Evolutionary conservation across 2,329 filamentous ascomycete genomes (phyloP).

Genomic region (Fusarium devonianum): DNA sequence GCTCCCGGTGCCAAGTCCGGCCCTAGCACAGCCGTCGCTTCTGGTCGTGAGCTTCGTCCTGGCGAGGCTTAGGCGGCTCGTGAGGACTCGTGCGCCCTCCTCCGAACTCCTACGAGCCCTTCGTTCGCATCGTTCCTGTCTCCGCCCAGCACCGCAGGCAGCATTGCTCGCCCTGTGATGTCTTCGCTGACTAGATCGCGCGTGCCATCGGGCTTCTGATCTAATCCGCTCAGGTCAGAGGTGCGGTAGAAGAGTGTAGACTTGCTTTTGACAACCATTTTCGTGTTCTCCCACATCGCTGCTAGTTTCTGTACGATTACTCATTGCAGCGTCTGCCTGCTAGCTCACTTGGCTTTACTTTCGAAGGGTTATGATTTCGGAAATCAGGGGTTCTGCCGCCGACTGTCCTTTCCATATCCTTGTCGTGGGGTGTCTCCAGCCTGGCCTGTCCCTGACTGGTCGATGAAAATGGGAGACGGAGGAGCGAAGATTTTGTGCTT

Average conservation of each 20-base stretch:
- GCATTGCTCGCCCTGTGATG: neutral
- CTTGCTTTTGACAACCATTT: slow-evolving; percentile 18
- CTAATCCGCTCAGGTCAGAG: neutral
- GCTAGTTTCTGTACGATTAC: slow-evolving; percentile 32
- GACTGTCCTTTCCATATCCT: slow-evolving; percentile 1
- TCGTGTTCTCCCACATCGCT: slow-evolving; percentile 12
- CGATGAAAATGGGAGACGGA: slow-evolving; percentile 15
- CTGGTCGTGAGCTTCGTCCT: slow-evolving; percentile 63
- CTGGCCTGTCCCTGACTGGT: slow-evolving; percentile 8
- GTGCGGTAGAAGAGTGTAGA: slow-evolving; percentile 9
- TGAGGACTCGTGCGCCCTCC: slow-evolving; percentile 37
- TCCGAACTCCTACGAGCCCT: slow-evolving; percentile 18
- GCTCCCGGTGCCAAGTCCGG: slow-evolving; percentile 54
- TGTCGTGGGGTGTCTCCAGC: slow-evolving; percentile 4
- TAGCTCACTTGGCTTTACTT: slow-evolving; percentile 12
- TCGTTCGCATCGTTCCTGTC: slow-evolving; percentile 18
- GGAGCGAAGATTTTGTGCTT: slow-evolving; percentile 24
- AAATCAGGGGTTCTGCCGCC: slow-evolving; percentile 7
- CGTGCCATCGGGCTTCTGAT: slow-evolving; percentile 7
- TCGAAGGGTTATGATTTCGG: slow-evolving; percentile 14
- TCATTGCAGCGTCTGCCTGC: slow-evolving; percentile 10
- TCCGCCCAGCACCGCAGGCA: slow-evolving; percentile 8
- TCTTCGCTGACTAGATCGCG: slow-evolving; percentile 4
- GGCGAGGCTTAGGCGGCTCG: slow-evolving; percentile 51
- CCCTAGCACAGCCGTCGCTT: slow-evolving; percentile 54